These are phyloP conservation scores for Salvia sclarea DNA, from an alignment of 305 asterid species.

Conservation along the genomic window DNA sequence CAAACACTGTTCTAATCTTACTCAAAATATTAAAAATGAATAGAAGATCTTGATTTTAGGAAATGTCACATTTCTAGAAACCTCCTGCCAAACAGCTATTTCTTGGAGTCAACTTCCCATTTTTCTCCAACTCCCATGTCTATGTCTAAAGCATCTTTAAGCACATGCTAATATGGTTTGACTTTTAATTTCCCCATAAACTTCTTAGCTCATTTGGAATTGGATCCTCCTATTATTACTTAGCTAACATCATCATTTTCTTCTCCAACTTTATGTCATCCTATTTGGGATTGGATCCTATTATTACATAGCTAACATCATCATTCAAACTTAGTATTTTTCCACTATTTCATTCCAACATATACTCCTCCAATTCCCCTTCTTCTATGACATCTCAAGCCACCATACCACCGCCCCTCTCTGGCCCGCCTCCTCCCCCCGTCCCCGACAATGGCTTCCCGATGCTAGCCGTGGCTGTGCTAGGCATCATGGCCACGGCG, in stretches of 20 bases:
- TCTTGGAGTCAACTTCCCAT: conserved; percentile 42
- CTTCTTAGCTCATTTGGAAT: conserved; percentile 7
- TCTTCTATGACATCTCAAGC: conserved; percentile 34
- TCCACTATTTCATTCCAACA: conserved; percentile 31
- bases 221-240: conserved; percentile 30
- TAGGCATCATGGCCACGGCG: conserved; percentile 68
- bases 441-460: conserved; percentile 60
- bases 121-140: conserved; percentile 37
- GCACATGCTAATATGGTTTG: conserved; percentile 35
- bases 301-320: conserved; percentile 30
- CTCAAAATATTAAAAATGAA: too few relatives aligned
- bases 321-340: conserved; percentile 28
- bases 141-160: conserved; percentile 51
- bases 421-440: conserved; percentile 38
- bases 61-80: conserved; percentile 9
- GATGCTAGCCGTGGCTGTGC: conserved; percentile 57
- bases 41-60: not conserved
- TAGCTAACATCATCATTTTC: conserved; percentile 22
- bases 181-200: conserved; percentile 41
- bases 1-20: not conserved
- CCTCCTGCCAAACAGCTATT: conserved; percentile 28
- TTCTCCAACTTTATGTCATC: conserved; percentile 23
- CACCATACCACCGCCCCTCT: conserved; percentile 27
- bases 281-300: conserved; percentile 14
- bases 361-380: not conserved